phyloP scores from a whole-genome alignment of 1,139 yeast species.

The Hyphopichia wangnamkhiaoensis region DNA sequence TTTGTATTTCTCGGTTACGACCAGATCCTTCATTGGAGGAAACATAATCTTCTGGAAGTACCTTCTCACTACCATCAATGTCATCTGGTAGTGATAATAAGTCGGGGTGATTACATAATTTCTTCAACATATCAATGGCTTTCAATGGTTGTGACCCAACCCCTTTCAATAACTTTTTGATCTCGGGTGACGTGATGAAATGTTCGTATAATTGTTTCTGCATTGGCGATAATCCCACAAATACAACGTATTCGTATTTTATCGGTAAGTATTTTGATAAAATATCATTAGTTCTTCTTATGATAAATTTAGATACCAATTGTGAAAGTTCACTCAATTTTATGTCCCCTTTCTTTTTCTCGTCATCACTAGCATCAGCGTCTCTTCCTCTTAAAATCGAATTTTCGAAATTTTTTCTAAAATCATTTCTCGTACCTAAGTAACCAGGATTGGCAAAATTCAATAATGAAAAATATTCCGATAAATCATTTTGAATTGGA shows the following conservation, averaged over 20 bases:
- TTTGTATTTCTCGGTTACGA: slow-evolving; percentile 57
- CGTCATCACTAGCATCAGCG: slow-evolving; percentile 84
- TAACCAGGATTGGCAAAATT: slow-evolving; percentile 95
- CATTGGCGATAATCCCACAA: slow-evolving; percentile 79
- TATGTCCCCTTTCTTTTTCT: slow-evolving; percentile 67
- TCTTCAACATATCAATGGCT: slow-evolving; percentile 86
- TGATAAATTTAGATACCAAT: slow-evolving; percentile 85
- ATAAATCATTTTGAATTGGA: slow-evolving; percentile 93
- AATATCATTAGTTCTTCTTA: slow-evolving; percentile 93
- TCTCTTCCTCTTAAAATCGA: slow-evolving; percentile 85
- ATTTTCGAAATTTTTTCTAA: slow-evolving; percentile 80
- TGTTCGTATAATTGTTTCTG: slow-evolving; percentile 72
- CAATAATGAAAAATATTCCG: slow-evolving; percentile 89
- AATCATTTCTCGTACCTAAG: slow-evolving; percentile 80
- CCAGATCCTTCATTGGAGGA: slow-evolving; percentile 31
- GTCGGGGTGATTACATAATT: slow-evolving; percentile 93
- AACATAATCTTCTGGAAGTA: slow-evolving; percentile 76
- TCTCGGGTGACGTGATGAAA: slow-evolving; percentile 80
- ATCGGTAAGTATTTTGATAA: slow-evolving; percentile 91
- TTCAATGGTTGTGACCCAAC: slow-evolving; percentile 81
- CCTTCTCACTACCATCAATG: slow-evolving; percentile 62
- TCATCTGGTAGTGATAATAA: slow-evolving; percentile 75
- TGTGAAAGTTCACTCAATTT: slow-evolving; percentile 72
- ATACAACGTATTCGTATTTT: slow-evolving; percentile 93
- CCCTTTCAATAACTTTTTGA: slow-evolving; percentile 68